A percentile compares a stretch with the other conserved stretches of the same genome.
These are phyloP conservation scores for Blastobotrys parvus DNA, from an alignment of 805 yeast species.

Conservation along the genomic window DNA sequence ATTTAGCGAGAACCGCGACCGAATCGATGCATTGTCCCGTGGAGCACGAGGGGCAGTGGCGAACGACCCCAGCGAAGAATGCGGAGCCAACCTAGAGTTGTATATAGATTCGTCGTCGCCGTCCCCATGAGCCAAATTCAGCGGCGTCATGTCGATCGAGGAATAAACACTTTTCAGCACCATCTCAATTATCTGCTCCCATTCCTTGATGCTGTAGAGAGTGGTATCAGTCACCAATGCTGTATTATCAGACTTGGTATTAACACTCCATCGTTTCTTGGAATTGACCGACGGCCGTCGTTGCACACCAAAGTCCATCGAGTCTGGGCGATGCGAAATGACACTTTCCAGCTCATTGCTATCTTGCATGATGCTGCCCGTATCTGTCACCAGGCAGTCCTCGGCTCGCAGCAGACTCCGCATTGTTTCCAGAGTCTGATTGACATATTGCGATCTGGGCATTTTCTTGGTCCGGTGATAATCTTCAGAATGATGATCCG, in stretches of 20 bases:
- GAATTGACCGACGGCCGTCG: slow-evolving; percentile 5
- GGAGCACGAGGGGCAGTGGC: not conserved
- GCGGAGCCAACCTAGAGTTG: slow-evolving; percentile 8
- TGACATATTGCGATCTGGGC: slow-evolving; percentile 29
- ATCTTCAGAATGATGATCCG: slow-evolving; percentile 59
- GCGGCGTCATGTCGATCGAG: slow-evolving; percentile 19
- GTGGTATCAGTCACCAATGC: slow-evolving; percentile 10
- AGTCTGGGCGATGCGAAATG: slow-evolving; percentile 1
- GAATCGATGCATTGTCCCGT: slow-evolving; percentile 1
- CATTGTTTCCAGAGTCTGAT: slow-evolving; percentile 18
- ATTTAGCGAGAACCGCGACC: slow-evolving; percentile 3
- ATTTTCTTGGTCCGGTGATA: slow-evolving; percentile 23
- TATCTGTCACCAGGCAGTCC: not conserved
- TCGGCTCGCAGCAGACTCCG: slow-evolving; percentile 11
- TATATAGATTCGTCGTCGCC: not conserved
- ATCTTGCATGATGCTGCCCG: not conserved
- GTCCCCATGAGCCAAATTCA: slow-evolving; percentile 13
- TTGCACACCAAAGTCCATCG: slow-evolving; percentile 6
- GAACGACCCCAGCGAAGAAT: slow-evolving; percentile 8
- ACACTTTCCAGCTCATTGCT: slow-evolving; percentile 2
- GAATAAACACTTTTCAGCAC: slow-evolving; percentile 17
- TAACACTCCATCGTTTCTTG: slow-evolving; percentile 12
- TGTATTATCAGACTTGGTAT: not conserved
- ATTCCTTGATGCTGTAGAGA: slow-evolving; percentile 10
- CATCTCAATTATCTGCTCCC: slow-evolving; percentile 14